Evolutionary conservation across 2,329 filamentous ascomycete genomes (phyloP).

Genomic region (Scytalidium lignicola): DNA sequence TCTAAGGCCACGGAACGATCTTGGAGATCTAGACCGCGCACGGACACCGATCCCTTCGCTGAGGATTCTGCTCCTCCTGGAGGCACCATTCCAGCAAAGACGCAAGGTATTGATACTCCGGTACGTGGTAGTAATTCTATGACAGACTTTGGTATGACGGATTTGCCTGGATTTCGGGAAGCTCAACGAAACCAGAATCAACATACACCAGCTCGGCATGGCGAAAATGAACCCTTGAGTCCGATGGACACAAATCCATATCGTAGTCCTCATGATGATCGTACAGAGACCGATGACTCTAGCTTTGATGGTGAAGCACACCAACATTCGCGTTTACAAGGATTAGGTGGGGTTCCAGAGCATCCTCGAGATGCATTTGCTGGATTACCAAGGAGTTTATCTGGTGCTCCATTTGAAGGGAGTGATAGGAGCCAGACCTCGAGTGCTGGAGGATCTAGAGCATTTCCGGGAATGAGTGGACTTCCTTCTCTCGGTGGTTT

Average conservation of each 20-base stretch:
- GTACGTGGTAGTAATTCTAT: slow-evolving; percentile 30
- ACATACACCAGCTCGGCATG: slow-evolving; percentile 31
- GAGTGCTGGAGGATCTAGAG: slow-evolving; percentile 70
- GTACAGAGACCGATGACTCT: slow-evolving; percentile 48
- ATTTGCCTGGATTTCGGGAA: slow-evolving; percentile 52
- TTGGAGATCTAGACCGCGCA: slow-evolving; percentile 57
- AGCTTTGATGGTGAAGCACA: slow-evolving; percentile 20
- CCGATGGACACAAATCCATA: slow-evolving; percentile 96
- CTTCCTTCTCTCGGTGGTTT: slow-evolving; percentile 49
- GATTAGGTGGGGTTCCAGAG: slow-evolving; percentile 47
- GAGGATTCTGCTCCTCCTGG: slow-evolving; percentile 62
- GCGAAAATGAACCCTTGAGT: slow-evolving; percentile 70
- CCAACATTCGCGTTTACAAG: slow-evolving; percentile 44
- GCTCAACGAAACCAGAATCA: slow-evolving; percentile 39
- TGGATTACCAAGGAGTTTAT: slow-evolving; percentile 47
- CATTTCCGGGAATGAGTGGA: slow-evolving; percentile 58
- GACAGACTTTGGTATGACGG: slow-evolving; percentile 58
- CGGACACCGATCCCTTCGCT: slow-evolving; percentile 70
- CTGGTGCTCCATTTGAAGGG: slow-evolving; percentile 44
- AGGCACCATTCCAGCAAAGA: slow-evolving; percentile 55
- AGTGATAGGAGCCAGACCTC: slow-evolving; percentile 93
- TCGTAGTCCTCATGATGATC: slow-evolving; percentile 77
- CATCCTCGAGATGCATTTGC: slow-evolving; percentile 49
- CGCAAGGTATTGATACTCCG: slow-evolving; percentile 39
- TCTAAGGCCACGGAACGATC: slow-evolving; percentile 47